Evolutionary conservation across 169 alveolate genomes (phyloP).

Genomic region (Theileria parva): DNA sequence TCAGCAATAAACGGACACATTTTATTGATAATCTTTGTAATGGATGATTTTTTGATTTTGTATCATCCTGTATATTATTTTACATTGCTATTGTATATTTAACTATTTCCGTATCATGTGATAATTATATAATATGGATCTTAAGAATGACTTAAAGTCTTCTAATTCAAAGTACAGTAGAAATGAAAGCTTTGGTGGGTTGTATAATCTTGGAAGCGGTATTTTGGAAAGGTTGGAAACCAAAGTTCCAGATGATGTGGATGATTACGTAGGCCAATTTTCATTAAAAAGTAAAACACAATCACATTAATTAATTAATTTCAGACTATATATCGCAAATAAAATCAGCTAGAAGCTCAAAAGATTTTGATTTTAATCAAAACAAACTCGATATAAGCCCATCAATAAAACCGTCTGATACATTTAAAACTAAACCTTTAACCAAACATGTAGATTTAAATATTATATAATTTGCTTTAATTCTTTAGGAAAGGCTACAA

Average conservation of each 20-base stretch:
- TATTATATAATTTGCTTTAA: neutral
- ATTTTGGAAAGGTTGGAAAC: constrained; percentile 6
- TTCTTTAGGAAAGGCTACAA: constrained; percentile 51
- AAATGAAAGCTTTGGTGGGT: neutral
- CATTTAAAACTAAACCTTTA: neutral
- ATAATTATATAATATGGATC: constrained; percentile 9
- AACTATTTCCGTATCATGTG: neutral
- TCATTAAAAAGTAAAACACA: constrained; percentile 46
- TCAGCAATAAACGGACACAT: neutral
- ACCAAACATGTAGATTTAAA: constrained; percentile 27
- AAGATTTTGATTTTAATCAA: constrained; percentile 25
- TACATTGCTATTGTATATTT: neutral
- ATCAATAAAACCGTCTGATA: constrained; percentile 2
- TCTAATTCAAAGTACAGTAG: neutral
- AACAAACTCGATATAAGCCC: neutral
- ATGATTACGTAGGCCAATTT: neutral
- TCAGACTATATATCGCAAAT: constrained; percentile 64
- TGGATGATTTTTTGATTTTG: neutral
- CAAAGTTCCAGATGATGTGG: constrained; percentile 6
- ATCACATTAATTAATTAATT: neutral
- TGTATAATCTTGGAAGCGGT: neutral
- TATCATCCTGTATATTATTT: neutral
- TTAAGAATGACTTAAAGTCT: constrained; percentile 1
- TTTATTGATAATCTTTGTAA: neutral
- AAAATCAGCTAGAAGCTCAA: constrained; percentile 28